Evolutionary conservation across 345 rosid genomes (phyloP).

Genomic region (Viola odorata): DNA sequence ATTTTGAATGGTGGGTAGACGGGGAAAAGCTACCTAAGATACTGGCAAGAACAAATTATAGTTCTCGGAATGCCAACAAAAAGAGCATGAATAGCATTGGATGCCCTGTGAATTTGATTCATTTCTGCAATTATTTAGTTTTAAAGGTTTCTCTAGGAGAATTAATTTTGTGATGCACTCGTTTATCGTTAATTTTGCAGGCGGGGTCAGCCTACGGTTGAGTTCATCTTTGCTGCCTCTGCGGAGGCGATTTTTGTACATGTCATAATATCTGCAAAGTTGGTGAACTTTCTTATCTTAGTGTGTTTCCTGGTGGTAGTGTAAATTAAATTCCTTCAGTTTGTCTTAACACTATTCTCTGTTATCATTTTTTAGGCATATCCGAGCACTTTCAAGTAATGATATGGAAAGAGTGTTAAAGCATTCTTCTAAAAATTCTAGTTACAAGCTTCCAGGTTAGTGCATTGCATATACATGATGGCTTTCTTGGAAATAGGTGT

Average conservation of each 20-base stretch:
- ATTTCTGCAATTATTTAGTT: neutral
- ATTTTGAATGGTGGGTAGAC: too few species aligned
- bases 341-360: slow-evolving; percentile 4
- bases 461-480: neutral
- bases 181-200: slow-evolving; percentile 38
- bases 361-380: slow-evolving; percentile 49
- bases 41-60: too few species aligned
- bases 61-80: too few species aligned
- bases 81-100: too few species aligned
- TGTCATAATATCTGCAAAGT: slow-evolving; percentile 87
- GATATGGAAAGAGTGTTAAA: slow-evolving; percentile 64
- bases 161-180: neutral
- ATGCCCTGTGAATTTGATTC: too few species aligned
- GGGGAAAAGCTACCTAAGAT: too few species aligned
- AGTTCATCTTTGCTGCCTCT: slow-evolving; percentile 91
- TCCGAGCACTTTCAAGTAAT: slow-evolving; percentile 66
- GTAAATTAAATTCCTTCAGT: neutral
- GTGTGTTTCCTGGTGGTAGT: slow-evolving; percentile 8
- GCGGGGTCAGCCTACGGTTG: slow-evolving; percentile 83
- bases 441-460: slow-evolving; percentile 80
- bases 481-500: neutral
- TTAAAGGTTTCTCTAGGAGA: neutral
- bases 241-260: slow-evolving; percentile 92
- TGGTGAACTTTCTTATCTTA: slow-evolving; percentile 31
- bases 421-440: slow-evolving; percentile 53